These are phyloP conservation scores for Curvularia sp. DNA, from an alignment of 2,329 filamentous ascomycete species.

Conservation along the genomic window DNA sequence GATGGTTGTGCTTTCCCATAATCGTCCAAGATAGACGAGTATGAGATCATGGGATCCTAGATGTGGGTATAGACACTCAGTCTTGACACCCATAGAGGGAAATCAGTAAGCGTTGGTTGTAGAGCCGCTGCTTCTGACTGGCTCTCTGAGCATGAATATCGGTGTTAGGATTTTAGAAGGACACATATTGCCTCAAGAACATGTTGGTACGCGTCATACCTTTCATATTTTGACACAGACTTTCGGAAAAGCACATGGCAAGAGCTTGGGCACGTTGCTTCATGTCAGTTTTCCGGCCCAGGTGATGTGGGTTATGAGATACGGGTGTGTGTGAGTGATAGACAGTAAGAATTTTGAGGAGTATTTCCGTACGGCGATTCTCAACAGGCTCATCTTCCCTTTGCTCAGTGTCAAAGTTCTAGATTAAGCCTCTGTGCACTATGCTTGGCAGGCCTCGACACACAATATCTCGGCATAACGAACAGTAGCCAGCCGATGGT, in stretches of 20 bases:
- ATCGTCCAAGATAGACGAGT: not conserved
- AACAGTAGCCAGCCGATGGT: not conserved
- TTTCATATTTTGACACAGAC: not conserved
- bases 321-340: not conserved
- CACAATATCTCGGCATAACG: not conserved
- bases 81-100: not conserved
- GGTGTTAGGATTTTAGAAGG: not conserved
- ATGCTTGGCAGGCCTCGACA: not conserved
- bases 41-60: not conserved
- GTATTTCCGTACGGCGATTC: not conserved
- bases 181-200: not conserved
- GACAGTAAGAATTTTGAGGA: not conserved
- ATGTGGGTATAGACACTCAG: not conserved
- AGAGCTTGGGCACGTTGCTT: not conserved
- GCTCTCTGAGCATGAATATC: not conserved
- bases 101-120: slow-evolving; percentile 10
- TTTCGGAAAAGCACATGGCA: not conserved
- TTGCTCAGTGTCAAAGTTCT: not conserved
- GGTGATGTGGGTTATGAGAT: too few relatives aligned
- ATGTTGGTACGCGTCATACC: not conserved
- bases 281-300: not conserved
- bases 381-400: not conserved
- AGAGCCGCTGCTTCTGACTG: not conserved
- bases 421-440: not conserved
- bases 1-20: not conserved